Evolutionary conservation across 2,329 filamentous ascomycete genomes (phyloP).

Genomic region (Neoscytalidium dimidiatum): DNA sequence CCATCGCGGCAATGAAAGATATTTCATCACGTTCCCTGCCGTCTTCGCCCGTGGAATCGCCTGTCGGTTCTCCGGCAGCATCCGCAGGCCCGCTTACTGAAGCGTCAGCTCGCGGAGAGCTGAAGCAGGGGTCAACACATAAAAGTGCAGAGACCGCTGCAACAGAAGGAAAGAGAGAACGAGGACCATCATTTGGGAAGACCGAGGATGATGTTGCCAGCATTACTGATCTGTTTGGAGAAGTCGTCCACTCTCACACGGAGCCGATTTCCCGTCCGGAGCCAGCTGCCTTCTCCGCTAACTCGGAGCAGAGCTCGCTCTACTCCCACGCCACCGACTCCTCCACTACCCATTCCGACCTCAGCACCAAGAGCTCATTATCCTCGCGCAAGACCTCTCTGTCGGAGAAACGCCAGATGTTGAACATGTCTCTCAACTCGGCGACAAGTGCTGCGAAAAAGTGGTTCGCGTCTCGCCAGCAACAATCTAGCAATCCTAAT

Average conservation of each 20-base stretch:
- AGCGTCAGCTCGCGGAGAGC: background rate
- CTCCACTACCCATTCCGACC: background rate
- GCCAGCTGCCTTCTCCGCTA: background rate
- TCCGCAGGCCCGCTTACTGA: background rate
- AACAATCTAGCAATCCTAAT: background rate
- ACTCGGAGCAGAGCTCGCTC: slow-evolving; percentile 6
- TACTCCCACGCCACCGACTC: slow-evolving; percentile 10
- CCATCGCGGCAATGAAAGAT: slow-evolving; percentile 66
- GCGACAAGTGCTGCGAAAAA: slow-evolving; percentile 62
- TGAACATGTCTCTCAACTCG: slow-evolving; percentile 42
- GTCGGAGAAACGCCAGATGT: slow-evolving; percentile 25
- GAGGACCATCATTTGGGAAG: background rate
- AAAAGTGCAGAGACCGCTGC: background rate
- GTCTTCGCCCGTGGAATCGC: slow-evolving; percentile 53
- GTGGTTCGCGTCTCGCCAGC: slow-evolving; percentile 54
- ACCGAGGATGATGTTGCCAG: background rate
- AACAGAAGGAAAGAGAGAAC: background rate
- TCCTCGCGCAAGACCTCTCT: slow-evolving; percentile 15
- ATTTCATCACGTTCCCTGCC: slow-evolving; percentile 64
- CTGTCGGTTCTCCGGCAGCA: slow-evolving; percentile 43
- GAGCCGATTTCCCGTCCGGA: background rate
- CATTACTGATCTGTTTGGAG: background rate
- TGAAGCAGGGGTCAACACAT: background rate
- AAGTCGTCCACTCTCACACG: background rate
- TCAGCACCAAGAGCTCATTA: slow-evolving; percentile 2